Conservation (phyloP, 2,329 filamentous ascomycete genomes). For the Stachybotrys chartarum region DNA sequence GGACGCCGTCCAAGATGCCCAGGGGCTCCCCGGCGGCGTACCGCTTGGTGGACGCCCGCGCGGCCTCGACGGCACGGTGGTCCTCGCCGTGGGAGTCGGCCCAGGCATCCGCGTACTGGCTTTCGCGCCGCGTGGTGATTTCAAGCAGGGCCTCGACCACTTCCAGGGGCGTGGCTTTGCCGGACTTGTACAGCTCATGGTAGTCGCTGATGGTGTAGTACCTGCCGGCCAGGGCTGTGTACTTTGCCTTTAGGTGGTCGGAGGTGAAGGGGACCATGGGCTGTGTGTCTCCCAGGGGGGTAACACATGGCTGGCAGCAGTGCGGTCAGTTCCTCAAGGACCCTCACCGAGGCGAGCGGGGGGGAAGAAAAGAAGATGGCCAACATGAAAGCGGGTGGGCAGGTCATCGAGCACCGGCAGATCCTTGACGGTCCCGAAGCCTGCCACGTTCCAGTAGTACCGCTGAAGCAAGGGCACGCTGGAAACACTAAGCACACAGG, state of each 20-base stretch:
- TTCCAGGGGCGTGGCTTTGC: conserved; percentile 61
- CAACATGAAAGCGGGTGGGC: conserved; percentile 41
- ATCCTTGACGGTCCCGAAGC: conserved; percentile 40
- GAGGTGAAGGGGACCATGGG: conserved; percentile 32
- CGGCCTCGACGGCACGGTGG: conserved; percentile 58
- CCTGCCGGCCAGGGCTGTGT: conserved; percentile 34
- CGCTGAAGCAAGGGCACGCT: conserved; percentile 54
- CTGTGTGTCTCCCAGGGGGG: conserved; percentile 35
- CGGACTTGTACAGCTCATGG: conserved; percentile 64
- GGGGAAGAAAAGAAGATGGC: conserved; percentile 6
- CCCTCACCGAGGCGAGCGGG: neutral
- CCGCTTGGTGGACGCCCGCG: conserved; percentile 64
- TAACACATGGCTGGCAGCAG: conserved; percentile 45
- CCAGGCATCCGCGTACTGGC: conserved; percentile 66
- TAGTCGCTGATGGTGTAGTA: conserved; percentile 73
- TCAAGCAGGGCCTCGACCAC: conserved; percentile 67
- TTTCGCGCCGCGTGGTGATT: conserved; percentile 56
- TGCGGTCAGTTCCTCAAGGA: neutral
- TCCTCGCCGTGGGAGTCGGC: conserved; percentile 52
- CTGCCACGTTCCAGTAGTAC: conserved; percentile 63
- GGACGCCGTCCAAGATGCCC: conserved; percentile 72
- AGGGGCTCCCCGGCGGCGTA: conserved; percentile 61
- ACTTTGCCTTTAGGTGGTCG: conserved; percentile 31
- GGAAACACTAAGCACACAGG: conserved; percentile 40
- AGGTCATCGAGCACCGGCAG: conserved; percentile 38